Base-by-base conservation (phyloP, 1,139 yeast species). In the Taphrina sp. region DNA sequence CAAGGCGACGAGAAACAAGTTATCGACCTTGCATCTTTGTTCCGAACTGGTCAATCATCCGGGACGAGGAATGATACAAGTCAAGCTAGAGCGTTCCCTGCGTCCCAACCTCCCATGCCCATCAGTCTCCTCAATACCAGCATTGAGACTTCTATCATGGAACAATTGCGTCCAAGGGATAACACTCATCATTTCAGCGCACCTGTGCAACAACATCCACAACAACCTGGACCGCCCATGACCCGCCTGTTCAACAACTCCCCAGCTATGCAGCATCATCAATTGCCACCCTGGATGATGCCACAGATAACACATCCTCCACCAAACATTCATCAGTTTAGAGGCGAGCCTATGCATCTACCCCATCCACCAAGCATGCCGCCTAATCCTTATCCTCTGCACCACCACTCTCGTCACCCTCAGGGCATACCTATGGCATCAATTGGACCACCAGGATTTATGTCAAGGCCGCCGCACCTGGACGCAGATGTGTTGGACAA, bases 61-160 rank as follows among this genome's bases (percentile, higher is more conserved):
- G 22, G 28, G 14, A 16, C 7, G 2, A 8, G 5, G 17, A 24
- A 26, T 5, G 12, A 26, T 23, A 26, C 20, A 8, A 41, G 45
- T 23, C 45, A 41, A 14, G 26, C 23, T 10, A 5, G 26, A 2
- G 17, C 47, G 5, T 3, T 20, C 4, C 38, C 36, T 7, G 5
- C n/a, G 19, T 5, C n/a, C 14, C 7, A 34, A 7, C 19, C 37
- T 14, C 8, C 5, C 5, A 7, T 16, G 14, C 19, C 37, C 14
- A 7, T 5, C 7, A 33, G 31, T 22, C 5, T 33, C n/a, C 38
- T 43, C 29, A 43, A 43, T 19, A 43, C 47, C 14, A 43, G 47
- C 23, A 43, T 43, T 28, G 47, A 43, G 31, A 33, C 47, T 1
- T 43, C 47, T 5, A 43, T 43, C 37, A 19, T 29, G 47, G 47